Base-by-base conservation (phyloP, 2,329 filamentous ascomycete genomes). In the Sporothrix mexicana region DNA sequence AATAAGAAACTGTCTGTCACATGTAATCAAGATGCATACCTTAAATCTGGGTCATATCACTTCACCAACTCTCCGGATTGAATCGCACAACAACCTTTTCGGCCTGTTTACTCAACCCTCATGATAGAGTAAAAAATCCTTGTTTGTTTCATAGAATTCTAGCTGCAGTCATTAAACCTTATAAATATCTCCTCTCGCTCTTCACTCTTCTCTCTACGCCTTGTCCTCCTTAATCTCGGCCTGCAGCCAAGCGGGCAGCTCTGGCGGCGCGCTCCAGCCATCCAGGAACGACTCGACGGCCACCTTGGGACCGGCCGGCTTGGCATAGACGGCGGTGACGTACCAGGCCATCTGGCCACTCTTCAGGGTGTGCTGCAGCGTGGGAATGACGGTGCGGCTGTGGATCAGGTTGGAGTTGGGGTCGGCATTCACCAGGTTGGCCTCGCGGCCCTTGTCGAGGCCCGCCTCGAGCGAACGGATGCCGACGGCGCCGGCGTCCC, bases 341-440 rank as follows among this genome's bases (percentile, higher is more conserved):
- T 93, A 92, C 90, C 90, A 93, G 51, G 83, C 85, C 41, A 84
- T 85, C 76, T 88, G 83, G 0, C 88, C 90, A 61, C 84, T 83
- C 70, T 83, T 82, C 49, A 94, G 79, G 36, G 88, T 89, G 75
- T 87, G 85, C 78, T 90, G 88, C 77, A 95, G 80, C 43, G 90
- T 90, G 30, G 93, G 93, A 76, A 95, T 87, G 57, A 92, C 85
- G 3, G 91, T 93, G 73, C 92, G 84, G 73, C 90, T 89, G 81
- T 93, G 90, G 2, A 94, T 85, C 47, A 95, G 82, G 80, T 95
- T 95, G 66, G 90, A 92, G 82, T 95, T 94, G 7, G 92, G 92
- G 79, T 95, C 93, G 12, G 92, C 91, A 73, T 93, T 90, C 66
- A 94, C 88, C 36, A 93, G 84, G 78, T 87, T 90, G 2, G 92